A percentile compares a stretch with the other conserved stretches of the same genome.
Conservation (phyloP, 2,329 filamentous ascomycete species). For the Trichoderma gracile region DNA sequence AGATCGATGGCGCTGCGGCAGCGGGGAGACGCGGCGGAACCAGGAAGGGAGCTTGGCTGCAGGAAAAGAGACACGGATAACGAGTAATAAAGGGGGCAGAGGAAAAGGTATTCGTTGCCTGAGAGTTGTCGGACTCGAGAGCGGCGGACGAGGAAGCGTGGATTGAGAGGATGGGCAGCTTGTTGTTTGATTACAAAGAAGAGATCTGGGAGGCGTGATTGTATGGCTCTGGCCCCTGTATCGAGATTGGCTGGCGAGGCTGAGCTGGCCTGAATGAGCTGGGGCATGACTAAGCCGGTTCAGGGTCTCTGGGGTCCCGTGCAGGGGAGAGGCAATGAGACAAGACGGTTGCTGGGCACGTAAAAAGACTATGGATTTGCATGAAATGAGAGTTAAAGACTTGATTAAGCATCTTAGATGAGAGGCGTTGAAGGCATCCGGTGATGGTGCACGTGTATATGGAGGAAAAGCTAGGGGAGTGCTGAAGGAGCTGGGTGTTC, state of each 20-base stretch:
- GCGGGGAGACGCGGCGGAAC: constrained; percentile 22
- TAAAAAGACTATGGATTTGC: not conserved
- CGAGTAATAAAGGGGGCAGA: not conserved
- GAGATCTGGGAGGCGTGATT: constrained; percentile 23
- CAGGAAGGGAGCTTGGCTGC: not conserved
- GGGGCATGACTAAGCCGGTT: constrained; percentile 22
- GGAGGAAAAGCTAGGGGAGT: not conserved
- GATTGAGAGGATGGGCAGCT: constrained; percentile 14
- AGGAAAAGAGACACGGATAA: not conserved
- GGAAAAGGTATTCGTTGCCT: not conserved
- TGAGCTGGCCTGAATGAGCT: constrained; percentile 22
- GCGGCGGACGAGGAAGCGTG: constrained; percentile 2
- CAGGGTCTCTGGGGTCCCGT: constrained; percentile 11
- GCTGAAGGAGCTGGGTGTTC: not conserved
- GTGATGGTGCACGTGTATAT: not conserved
- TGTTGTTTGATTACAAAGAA: constrained; percentile 25
- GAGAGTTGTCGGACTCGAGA: constrained; percentile 1
- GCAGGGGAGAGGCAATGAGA: not conserved
- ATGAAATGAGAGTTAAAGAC: not conserved
- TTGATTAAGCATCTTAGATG: not conserved
- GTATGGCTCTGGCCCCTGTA: constrained; percentile 21
- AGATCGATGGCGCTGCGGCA: constrained; percentile 14
- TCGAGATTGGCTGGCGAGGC: constrained; percentile 25
- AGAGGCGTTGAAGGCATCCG: not conserved
- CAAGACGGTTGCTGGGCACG: not conserved